Evolutionary conservation across 2,329 filamentous ascomycete genomes (phyloP).

Genomic region (Paecilomyces variotii): DNA sequence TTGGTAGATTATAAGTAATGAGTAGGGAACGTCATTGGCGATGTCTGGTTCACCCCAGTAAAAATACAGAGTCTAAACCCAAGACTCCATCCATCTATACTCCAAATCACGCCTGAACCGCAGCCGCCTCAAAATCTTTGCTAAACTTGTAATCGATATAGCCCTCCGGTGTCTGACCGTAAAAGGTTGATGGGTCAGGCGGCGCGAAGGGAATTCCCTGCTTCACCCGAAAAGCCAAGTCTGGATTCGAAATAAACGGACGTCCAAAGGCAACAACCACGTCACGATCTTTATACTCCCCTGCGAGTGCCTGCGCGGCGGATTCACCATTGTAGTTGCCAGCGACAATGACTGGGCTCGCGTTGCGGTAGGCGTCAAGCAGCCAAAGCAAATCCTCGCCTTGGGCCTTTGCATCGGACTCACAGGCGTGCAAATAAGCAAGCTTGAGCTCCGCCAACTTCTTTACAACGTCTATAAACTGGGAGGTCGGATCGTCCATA

Average conservation of each 20-base stretch:
- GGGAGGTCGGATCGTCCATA: conserved; percentile 54
- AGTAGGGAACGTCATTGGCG: too few species aligned
- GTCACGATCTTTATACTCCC: conserved; percentile 20
- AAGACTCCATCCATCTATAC: too few species aligned
- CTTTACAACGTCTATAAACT: conserved; percentile 52
- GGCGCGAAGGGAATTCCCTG: conserved; percentile 27
- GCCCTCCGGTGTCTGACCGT: conserved; percentile 27
- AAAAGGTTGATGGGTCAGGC: conserved; percentile 36
- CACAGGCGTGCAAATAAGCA: conserved; percentile 55
- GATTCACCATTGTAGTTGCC: conserved; percentile 38
- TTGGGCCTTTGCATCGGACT: conserved; percentile 34
- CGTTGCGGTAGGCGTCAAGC: conserved; percentile 33
- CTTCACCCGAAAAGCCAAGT: conserved; percentile 35
- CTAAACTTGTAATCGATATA: conserved; percentile 33
- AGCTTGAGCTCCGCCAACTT: conserved; percentile 46
- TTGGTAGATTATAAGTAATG: too few species aligned
- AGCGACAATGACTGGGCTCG: conserved; percentile 42
- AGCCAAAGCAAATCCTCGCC: conserved; percentile 39
- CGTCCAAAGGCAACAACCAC: conserved; percentile 35
- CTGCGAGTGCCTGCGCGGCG: conserved; percentile 30
- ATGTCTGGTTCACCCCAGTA: too few species aligned
- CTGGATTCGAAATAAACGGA: conserved; percentile 39
- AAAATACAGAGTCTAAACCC: too few species aligned
- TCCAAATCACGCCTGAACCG: too few species aligned
- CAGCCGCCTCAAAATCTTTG: conserved; percentile 19